Conservation (phyloP, 768 basidiomycete genomes). For the Agaricus blazei region DNA sequence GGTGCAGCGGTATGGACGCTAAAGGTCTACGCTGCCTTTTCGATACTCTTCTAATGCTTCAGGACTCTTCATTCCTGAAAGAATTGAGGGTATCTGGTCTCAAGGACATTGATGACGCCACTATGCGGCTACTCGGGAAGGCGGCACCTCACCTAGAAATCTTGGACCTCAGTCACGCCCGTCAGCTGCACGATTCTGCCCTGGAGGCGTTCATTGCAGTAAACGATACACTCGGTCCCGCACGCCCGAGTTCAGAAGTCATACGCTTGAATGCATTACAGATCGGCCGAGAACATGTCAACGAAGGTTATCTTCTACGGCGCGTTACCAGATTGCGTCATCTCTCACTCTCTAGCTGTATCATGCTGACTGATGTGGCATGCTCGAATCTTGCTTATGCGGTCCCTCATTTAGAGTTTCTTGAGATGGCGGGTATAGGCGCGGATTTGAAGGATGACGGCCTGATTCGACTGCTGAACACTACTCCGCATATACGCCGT, state of each 20-base stretch:
- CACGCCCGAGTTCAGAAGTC: constrained; percentile 31
- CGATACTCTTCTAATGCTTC: constrained; percentile 35
- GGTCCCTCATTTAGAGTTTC: constrained; percentile 66
- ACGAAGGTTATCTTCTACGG: constrained; percentile 45
- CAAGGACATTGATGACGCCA: constrained; percentile 50
- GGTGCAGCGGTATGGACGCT: constrained; percentile 66
- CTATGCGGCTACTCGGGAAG: constrained; percentile 61
- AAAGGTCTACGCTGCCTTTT: constrained; percentile 52
- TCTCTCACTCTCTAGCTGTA: constrained; percentile 66
- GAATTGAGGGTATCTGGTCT: constrained; percentile 68
- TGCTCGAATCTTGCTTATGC: constrained; percentile 68
- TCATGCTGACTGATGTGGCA: constrained; percentile 66
- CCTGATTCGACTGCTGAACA: constrained; percentile 62
- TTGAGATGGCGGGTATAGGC: constrained; percentile 79
- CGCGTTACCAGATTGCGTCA: constrained; percentile 70
- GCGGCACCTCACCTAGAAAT: constrained; percentile 72
- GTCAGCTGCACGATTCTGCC: constrained; percentile 68
- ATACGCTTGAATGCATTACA: constrained; percentile 56
- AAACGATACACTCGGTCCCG: constrained; percentile 30
- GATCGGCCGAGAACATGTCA: constrained; percentile 50
- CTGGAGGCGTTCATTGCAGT: constrained; percentile 69
- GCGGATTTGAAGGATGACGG: constrained; percentile 66
- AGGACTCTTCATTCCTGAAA: constrained; percentile 48
- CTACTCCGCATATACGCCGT: constrained; percentile 64
- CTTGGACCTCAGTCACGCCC: constrained; percentile 73